phyloP scores from a whole-genome alignment of 306 rosid species.

The Sicyos edulis region DNA sequence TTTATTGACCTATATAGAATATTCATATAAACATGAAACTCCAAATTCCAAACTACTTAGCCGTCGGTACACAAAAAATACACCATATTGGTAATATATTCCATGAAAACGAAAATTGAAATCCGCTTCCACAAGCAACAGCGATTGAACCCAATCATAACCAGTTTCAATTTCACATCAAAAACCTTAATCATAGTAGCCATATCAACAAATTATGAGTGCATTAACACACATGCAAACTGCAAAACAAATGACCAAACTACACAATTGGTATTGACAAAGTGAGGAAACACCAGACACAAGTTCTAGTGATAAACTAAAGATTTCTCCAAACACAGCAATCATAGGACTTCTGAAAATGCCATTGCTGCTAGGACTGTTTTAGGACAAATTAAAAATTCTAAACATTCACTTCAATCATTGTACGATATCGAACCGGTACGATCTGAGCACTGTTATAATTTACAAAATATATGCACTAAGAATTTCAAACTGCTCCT shows the following conservation, averaged over 20 bases:
- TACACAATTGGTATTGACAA: background rate
- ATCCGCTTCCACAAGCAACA: too few species aligned
- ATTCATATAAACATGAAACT: too few species aligned
- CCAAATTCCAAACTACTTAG: background rate
- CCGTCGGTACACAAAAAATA: background rate
- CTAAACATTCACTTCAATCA: background rate
- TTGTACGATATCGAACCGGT: slow-evolving; percentile 2
- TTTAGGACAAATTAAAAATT: background rate
- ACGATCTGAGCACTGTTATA: background rate
- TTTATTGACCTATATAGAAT: too few species aligned
- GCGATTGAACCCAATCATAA: background rate
- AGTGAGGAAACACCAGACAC: background rate
- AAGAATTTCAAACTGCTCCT: background rate
- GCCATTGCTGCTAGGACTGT: background rate
- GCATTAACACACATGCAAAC: background rate
- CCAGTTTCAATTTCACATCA: background rate
- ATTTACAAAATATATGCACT: background rate
- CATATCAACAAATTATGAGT: background rate
- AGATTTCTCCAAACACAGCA: background rate
- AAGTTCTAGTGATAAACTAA: background rate
- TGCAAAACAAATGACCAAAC: slow-evolving; percentile 1
- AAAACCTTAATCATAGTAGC: background rate
- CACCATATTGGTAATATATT: background rate
- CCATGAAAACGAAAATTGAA: background rate
- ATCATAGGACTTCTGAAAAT: background rate